Base-by-base conservation (phyloP, 768 basidiomycete genomes). In the Mycena belliarum region DNA sequence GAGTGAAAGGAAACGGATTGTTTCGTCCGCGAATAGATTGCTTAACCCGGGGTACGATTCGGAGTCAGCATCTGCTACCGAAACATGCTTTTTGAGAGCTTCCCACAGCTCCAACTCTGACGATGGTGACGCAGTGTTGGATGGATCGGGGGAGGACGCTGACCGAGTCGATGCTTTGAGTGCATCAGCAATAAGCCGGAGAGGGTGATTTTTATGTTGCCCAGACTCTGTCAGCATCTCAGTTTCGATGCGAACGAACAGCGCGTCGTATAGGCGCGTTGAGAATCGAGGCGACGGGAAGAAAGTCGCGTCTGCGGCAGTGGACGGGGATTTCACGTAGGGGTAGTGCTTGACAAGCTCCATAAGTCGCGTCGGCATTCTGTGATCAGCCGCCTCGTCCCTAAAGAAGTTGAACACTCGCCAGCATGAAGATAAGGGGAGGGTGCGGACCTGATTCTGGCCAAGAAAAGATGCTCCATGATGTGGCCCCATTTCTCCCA, bases 401-500 rank as follows among this genome's bases (percentile, higher is more conserved):
- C 88, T 90, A 25, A 16, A 41, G n/a, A 21, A 20, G 29, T 24
- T 32, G 20, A 12, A 26, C n/a, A n/a, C n/a, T 50, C 37, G 37
- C 57, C 33, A n/a, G n/a, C 38, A 52, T 24, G 21, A 47, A 48
- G 62, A 38, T 10, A 37, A 28, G 43, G 45, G 20, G 48, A 44
- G 47, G 26, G 29, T 18, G 63, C 77, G 52, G 54, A 89, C 91
- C 91, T 81, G 54, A 92, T 83, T 54, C 82, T 78, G 18, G 86
- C 79, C 53, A 93, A 75, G 72, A 92, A 90, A 9, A 93, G 56
- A 72, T 93, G 91, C 63, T 92, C 91, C 48, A 92, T 66, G 40
- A 88, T 80, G 21, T 89, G 76, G 28, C 88, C 91, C 10, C 83
- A 80, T 26, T 78, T 76, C 63, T 93, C 88, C 91, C 91, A 93